Percentiles rank a stretch among this genome's conserved stretches.
Evolutionary conservation across 192 early-diverging fungal genomes (phyloP).

Genomic region (Jimgerdemannia lactiflua): DNA sequence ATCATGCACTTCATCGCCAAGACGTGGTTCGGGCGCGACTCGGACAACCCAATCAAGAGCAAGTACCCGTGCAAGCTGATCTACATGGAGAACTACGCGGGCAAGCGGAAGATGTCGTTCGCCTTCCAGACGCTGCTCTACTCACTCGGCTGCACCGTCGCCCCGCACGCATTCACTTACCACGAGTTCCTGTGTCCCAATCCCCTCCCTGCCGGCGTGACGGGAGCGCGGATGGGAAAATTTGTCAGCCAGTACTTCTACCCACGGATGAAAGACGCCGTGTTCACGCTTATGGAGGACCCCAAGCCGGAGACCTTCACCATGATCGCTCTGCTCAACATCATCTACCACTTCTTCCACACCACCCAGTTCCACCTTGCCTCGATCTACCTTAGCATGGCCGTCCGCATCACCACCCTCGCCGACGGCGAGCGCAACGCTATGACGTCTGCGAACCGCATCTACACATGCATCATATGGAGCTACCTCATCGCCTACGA

Average conservation of each 20-base stretch:
- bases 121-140: neutral
- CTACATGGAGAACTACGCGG: neutral
- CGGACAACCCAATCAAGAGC: no score
- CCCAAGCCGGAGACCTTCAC: neutral
- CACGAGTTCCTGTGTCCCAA: neutral
- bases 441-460: no score
- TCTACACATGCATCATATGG: neutral
- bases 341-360: neutral
- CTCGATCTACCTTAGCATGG: neutral
- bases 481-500: neutral
- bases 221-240: neutral
- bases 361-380: neutral
- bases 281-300: neutral
- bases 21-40: neutral
- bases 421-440: no score
- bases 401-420: neutral
- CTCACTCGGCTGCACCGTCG: neutral
- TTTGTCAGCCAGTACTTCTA: neutral
- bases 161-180: neutral
- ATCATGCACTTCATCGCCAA: neutral
- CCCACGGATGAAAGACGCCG: neutral
- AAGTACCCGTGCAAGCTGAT: no score
- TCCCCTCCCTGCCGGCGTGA: neutral
- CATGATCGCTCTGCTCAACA: neutral
- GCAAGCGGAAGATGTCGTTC: no score